These are phyloP conservation scores for Stereocaulon alpinum DNA, from an alignment of 495 filamentous ascomycete genomes.

Conservation along the genomic window DNA sequence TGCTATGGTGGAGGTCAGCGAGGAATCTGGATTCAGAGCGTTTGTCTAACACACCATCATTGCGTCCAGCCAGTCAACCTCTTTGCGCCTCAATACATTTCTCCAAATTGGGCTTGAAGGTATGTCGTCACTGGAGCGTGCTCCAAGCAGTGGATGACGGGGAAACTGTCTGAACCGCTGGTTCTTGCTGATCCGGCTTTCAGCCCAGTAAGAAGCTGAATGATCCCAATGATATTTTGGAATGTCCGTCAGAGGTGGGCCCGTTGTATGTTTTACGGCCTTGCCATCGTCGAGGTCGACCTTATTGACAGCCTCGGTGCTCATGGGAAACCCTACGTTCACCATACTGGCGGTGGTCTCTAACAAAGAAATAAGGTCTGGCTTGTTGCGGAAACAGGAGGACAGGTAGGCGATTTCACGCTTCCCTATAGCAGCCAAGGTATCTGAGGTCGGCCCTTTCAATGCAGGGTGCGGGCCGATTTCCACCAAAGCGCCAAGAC, in stretches of 20 bases:
- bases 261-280: too few species aligned
- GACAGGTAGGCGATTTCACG: neutral
- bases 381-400: neutral
- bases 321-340: neutral
- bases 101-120: constrained; percentile 25
- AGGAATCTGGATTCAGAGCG: too few species aligned
- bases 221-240: too few species aligned
- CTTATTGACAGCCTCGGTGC: neutral
- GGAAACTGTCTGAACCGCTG: constrained; percentile 21
- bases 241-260: too few species aligned
- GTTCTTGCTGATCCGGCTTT: too few species aligned
- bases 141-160: constrained; percentile 27
- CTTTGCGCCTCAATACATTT: constrained; percentile 26
- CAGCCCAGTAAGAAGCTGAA: too few species aligned
- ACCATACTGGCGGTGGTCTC: neutral
- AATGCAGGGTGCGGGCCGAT: neutral
- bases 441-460: neutral
- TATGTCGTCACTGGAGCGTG: constrained; percentile 15
- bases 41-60: too few species aligned
- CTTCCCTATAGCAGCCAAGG: neutral
- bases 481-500: neutral
- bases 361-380: neutral
- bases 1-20: too few species aligned
- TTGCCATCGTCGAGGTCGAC: neutral
- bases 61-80: constrained; percentile 9